Percentiles rank a stretch among this genome's conserved stretches.
Conservation (phyloP, 768 basidiomycete genomes). For the Chlorophyllum brunneum region DNA sequence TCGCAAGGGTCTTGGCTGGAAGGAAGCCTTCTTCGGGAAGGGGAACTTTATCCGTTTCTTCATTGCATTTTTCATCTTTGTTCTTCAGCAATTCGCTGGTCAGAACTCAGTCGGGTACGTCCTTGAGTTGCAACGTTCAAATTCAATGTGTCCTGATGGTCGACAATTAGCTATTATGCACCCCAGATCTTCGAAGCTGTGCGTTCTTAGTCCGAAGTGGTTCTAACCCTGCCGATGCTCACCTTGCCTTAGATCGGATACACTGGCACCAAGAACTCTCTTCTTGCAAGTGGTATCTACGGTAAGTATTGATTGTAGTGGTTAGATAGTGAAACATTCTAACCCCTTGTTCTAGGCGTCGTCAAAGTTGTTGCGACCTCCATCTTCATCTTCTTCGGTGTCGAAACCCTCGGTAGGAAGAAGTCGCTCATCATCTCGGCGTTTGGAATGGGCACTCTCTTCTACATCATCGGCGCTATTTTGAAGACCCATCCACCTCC, state of each 20-base stretch:
- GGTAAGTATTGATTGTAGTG: constrained; percentile 19
- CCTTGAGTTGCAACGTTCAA: not conserved
- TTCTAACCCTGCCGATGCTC: constrained; percentile 7
- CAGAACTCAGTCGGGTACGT: constrained; percentile 69
- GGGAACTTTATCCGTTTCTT: constrained; percentile 81
- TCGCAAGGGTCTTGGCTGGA: constrained; percentile 58
- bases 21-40: constrained; percentile 74
- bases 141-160: not conserved
- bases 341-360: constrained; percentile 29
- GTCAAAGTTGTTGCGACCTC: constrained; percentile 66
- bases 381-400: constrained; percentile 63
- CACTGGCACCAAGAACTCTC: constrained; percentile 49
- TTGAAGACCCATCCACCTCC: constrained; percentile 73
- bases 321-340: not conserved
- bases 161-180: constrained; percentile 52
- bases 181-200: constrained; percentile 71
- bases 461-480: constrained; percentile 83
- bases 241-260: constrained; percentile 54
- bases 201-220: constrained; percentile 17
- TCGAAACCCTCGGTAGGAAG: constrained; percentile 67
- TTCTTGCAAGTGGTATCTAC: constrained; percentile 73
- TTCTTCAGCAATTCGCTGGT: constrained; percentile 81
- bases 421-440: constrained; percentile 69
- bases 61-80: constrained; percentile 79
- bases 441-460: constrained; percentile 72